Base-by-base conservation (phyloP, 495 filamentous ascomycete species). In the Aspergillus homomorphus region DNA sequence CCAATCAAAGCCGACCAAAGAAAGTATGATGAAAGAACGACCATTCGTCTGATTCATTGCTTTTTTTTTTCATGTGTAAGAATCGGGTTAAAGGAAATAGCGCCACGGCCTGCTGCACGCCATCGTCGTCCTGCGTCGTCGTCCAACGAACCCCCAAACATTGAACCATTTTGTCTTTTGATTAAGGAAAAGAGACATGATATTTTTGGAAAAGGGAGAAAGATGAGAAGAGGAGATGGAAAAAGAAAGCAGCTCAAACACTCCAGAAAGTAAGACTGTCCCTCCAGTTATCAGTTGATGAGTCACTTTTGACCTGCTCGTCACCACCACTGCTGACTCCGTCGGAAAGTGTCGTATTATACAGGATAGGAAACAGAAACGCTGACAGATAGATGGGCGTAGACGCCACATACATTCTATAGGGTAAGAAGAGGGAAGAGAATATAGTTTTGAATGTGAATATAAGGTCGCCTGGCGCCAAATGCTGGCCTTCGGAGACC, bases 251-350 rank as follows among this genome's bases (percentile, higher is more conserved):
- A 45, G 15, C 6, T 58, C 48, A 53, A 61, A 56, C 55, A 51
- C 49, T 30, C 46, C 38, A 51, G 33, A 6, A 24, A 51, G 22
- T n/a, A 58, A 52, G 53, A 61, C 53, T 14, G 19, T 51, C 45
- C 48, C 55, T 45, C 51, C 18, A 28, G 18, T 24, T 56, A 43
- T 42, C 57, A 57, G 42, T 57, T 52, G 56, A 57, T 57, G 56
- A 46, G 57, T 62, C 59, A 62, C 59, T 64, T 67, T 67, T 67
- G 52, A 61, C 56, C 51, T 45, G 59, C 57, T 59, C 59, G 55
- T 57, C 56, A 56, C 59, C 56, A 53, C 59, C 61, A 59, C 60
- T 54, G 54, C 22, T 56, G 56, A 22, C 45, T 59, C 54, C 48
- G 48, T 59, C 55, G 26, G 54, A 57, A 21, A 59, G 48, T 41